Percentiles rank a stretch among this genome's conserved stretches.
Conservation (phyloP, 805 yeast species). For the Dipodascopsis tothii region DNA sequence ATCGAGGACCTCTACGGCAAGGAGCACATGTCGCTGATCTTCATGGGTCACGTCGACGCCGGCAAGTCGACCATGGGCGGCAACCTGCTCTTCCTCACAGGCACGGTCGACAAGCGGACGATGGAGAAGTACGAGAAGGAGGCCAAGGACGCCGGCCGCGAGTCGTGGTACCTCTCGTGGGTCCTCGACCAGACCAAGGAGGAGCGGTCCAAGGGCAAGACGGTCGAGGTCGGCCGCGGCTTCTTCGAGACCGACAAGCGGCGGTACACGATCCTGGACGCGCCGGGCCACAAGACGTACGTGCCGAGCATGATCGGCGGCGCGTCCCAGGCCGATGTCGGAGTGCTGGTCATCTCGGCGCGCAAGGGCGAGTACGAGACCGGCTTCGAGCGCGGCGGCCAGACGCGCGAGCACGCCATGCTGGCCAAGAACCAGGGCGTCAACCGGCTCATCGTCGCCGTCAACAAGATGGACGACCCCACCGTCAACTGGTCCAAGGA, state of each 20-base stretch:
- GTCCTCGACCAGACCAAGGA: constrained; percentile 99
- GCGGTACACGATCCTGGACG: constrained; percentile 95
- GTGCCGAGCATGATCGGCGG: constrained; percentile 99
- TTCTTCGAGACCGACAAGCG: constrained; percentile 96
- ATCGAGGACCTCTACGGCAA: constrained; percentile 92
- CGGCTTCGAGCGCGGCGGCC: constrained; percentile 98
- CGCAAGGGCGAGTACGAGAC: constrained; percentile 99
- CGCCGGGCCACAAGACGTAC: constrained; percentile 99
- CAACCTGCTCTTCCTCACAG: constrained; percentile 83
- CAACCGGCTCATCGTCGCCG: constrained; percentile 83
- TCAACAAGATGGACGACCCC: constrained; percentile 98
- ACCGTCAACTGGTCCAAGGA: constrained; percentile 94
- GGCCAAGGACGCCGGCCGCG: constrained; percentile 99
- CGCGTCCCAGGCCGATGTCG: constrained; percentile 99
- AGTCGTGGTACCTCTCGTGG: constrained; percentile 99
- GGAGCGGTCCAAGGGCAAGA: constrained; percentile 97
- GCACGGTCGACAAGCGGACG: constrained; percentile 97
- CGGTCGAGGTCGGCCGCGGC: constrained; percentile 97
- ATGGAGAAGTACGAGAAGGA: constrained; percentile 97
- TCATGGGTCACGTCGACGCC: constrained; percentile 99
- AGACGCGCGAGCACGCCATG: constrained; percentile 95
- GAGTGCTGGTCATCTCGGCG: constrained; percentile 92
- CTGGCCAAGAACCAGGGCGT: constrained; percentile 98
- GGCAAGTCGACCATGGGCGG: constrained; percentile 99
- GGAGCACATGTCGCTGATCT: constrained; percentile 91